Base-by-base conservation (phyloP, 2,329 filamentous ascomycete species). In the Fusarium continuum region DNA sequence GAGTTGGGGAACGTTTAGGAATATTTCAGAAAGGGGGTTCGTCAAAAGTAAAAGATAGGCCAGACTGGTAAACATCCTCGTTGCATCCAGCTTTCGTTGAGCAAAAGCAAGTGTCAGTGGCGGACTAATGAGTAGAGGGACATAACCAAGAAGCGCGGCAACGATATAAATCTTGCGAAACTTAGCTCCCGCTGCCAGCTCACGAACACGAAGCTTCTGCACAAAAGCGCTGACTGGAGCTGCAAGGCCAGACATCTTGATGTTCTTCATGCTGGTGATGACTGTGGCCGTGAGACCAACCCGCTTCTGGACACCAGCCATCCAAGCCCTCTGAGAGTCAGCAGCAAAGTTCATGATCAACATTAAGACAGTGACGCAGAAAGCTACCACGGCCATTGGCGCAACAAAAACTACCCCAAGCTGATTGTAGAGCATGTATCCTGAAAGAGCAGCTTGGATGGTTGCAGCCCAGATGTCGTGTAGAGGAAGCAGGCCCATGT, bases 391-490 rank as follows among this genome's bases (percentile, higher is more conserved):
- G 1, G 76, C 76, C 13, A 85, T 74, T 0, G 83, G 82, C 0
- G 79, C 77, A 0, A 78, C 70, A 44, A 81, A 85, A 0, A 81
- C 80, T 0, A 74, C 71, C 0, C 83, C 82, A 3, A 85, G 64
- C 40, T 83, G 75, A 6, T 64, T 65, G 20, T 83, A 72, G 1
- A 86, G 72, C 0, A 85, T 72, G 67, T 76, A 85, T 35, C 78
- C 77, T 1, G 78, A 78, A 2, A 85, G 46, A 11, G 65, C 76
- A 11, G 80, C 75, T 55, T 84, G 77, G 1, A 83, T 57, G 1
- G 73, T 41, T 32, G 67, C 75, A 1, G 73, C 76, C 79, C 78
- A 81, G 7, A 76, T 55, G 14, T 80, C 76, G 48, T 82, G 81
- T 22, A 80, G 49, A 2, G 59, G 60, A 5, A 68, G 51, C 5